These are phyloP conservation scores for Debaryomycetaceae sp. DNA, from an alignment of 1,139 yeast genomes.

Conservation along the genomic window DNA sequence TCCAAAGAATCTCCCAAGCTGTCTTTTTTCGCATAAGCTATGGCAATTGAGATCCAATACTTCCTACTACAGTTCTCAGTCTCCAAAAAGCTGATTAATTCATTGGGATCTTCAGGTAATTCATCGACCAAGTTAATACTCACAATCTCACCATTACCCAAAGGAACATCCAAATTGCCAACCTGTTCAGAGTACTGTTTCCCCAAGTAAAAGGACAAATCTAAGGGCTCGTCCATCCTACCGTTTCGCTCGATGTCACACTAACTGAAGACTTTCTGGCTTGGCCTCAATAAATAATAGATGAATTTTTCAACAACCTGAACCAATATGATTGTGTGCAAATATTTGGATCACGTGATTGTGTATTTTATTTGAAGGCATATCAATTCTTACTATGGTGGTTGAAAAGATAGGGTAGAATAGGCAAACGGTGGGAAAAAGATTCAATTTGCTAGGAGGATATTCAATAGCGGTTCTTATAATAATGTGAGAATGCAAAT, in stretches of 20 bases:
- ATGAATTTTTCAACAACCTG: conserved; percentile 1
- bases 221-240: conserved; percentile 30
- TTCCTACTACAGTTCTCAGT: conserved; percentile 74
- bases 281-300: not conserved
- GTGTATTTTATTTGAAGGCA: no score
- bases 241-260: not conserved
- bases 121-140: conserved; percentile 66
- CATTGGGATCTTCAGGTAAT: conserved; percentile 85
- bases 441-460: no score
- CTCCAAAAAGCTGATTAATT: conserved; percentile 70
- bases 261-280: not conserved
- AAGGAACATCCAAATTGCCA: conserved; percentile 58
- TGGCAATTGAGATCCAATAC: conserved; percentile 82
- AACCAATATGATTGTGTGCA: not conserved
- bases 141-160: conserved; percentile 69
- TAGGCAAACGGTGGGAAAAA: no score
- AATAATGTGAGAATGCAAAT: no score
- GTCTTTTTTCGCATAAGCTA: conserved; percentile 69
- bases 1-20: conserved; percentile 60
- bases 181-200: conserved; percentile 28
- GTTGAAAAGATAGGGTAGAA: no score
- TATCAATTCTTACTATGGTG: no score
- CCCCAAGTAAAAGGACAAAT: conserved; percentile 39
- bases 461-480: no score
- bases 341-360: not conserved